Conservation (phyloP, 495 filamentous ascomycete genomes). For the Penicillium longicatenatum region DNA sequence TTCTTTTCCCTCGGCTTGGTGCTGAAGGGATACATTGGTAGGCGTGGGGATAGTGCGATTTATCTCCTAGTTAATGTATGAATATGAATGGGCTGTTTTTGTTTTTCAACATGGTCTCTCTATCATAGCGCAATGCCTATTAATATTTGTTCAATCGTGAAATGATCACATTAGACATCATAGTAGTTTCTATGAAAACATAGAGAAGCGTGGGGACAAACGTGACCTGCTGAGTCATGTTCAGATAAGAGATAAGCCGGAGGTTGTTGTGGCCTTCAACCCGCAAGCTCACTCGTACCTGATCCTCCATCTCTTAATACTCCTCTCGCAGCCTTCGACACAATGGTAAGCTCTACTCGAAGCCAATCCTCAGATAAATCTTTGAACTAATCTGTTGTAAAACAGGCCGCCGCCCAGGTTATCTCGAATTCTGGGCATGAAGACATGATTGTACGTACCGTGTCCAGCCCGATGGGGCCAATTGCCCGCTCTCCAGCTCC, state of each 20-base stretch:
- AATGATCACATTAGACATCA: no score
- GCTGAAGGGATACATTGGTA: slow-evolving; percentile 11
- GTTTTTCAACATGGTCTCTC: background rate
- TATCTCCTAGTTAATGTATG: slow-evolving; percentile 24
- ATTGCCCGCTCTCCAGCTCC: slow-evolving; percentile 9
- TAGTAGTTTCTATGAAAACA: no score
- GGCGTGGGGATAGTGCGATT: slow-evolving; percentile 15
- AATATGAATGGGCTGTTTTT: slow-evolving; percentile 19
- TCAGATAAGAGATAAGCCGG: slow-evolving; percentile 44
- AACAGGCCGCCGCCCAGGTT: slow-evolving; percentile 69
- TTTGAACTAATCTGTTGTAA: background rate
- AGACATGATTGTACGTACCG: slow-evolving; percentile 94
- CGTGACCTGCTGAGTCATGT: slow-evolving; percentile 30
- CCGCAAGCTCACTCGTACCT: slow-evolving; percentile 28
- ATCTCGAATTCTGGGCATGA: slow-evolving; percentile 93
- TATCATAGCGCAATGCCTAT: no score
- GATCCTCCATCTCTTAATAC: slow-evolving; percentile 26
- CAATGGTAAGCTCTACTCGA: slow-evolving; percentile 21
- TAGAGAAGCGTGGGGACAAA: slow-evolving; percentile 8
- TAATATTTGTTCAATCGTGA: no score
- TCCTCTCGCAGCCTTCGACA: slow-evolving; percentile 12
- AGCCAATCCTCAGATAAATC: background rate
- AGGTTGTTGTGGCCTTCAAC: slow-evolving; percentile 30
- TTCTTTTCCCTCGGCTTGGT: background rate
- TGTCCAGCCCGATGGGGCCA: slow-evolving; percentile 8